These are phyloP conservation scores for Neurospora discreta DNA, from an alignment of 495 filamentous ascomycete genomes.

Conservation along the genomic window DNA sequence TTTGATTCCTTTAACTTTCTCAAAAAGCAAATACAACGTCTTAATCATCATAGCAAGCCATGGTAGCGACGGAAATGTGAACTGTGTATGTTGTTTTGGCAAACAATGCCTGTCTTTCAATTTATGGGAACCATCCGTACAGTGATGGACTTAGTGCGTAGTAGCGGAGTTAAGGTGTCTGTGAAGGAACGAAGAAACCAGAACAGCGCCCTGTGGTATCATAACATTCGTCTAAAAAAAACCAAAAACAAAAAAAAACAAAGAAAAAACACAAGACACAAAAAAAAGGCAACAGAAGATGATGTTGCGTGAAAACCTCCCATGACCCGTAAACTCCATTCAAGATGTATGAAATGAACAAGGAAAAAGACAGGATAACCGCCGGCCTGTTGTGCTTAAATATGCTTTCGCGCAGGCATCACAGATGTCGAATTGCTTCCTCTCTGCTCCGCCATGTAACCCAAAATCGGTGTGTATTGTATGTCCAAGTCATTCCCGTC, in stretches of 20 bases:
- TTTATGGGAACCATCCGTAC: background rate
- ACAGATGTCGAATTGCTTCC: background rate
- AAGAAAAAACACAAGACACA: background rate
- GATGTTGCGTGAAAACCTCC: background rate
- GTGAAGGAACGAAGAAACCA: background rate
- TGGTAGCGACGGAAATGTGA: background rate
- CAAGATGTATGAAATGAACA: background rate
- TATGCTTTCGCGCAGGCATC: background rate
- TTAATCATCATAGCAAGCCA: background rate
- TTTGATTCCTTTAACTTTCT: background rate
- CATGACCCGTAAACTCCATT: background rate
- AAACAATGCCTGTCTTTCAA: background rate
- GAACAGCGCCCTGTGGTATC: constrained; percentile 2
- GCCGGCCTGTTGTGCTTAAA: background rate
- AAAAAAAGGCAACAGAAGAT: background rate
- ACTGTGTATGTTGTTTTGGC: background rate
- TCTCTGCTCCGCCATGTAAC: background rate
- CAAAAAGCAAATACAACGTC: background rate
- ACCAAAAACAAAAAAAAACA: background rate
- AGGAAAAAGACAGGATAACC: background rate
- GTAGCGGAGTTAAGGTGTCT: background rate
- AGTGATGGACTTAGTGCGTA: background rate
- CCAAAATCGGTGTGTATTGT: background rate
- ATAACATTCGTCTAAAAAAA: constrained; percentile 3
- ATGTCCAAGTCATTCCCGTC: background rate